Percentiles rank a stretch among this genome's conserved stretches.
Evolutionary conservation across 768 basidiomycete genomes (phyloP).

Genomic region (Leccinellum luteum): DNA sequence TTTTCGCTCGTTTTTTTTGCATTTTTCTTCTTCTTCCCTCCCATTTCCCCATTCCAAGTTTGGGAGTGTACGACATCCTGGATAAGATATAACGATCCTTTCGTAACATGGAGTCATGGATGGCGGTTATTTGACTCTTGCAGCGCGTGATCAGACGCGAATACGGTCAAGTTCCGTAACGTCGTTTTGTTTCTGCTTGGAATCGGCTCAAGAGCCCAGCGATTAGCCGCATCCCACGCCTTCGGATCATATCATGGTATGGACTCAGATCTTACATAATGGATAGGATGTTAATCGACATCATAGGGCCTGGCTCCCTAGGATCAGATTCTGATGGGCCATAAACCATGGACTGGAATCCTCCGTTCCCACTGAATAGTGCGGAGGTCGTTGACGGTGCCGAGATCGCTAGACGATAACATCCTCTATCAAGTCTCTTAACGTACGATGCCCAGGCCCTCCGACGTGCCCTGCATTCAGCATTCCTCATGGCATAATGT

Average conservation of each 20-base stretch:
- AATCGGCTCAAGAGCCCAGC: background rate
- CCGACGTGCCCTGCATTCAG: background rate
- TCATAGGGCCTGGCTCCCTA: background rate
- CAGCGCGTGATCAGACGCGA: background rate
- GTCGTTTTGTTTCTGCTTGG: background rate
- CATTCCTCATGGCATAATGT: background rate
- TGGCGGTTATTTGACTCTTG: background rate
- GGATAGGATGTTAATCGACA: background rate
- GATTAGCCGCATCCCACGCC: background rate
- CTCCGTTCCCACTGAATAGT: background rate
- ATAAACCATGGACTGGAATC: background rate
- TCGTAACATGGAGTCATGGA: background rate
- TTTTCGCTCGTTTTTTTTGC: background rate
- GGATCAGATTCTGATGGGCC: background rate
- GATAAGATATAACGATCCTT: background rate
- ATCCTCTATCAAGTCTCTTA: conserved; percentile 9
- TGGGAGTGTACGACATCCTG: background rate
- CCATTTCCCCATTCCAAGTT: background rate
- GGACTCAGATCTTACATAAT: background rate
- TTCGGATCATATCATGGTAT: background rate
- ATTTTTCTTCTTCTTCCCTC: background rate
- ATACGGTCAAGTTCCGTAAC: background rate
- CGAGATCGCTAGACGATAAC: conserved; percentile 5
- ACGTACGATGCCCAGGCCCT: background rate
- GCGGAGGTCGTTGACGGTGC: background rate